Conservation (phyloP, 2,329 filamentous ascomycete species). For the Aurifilum marmelostoma region DNA sequence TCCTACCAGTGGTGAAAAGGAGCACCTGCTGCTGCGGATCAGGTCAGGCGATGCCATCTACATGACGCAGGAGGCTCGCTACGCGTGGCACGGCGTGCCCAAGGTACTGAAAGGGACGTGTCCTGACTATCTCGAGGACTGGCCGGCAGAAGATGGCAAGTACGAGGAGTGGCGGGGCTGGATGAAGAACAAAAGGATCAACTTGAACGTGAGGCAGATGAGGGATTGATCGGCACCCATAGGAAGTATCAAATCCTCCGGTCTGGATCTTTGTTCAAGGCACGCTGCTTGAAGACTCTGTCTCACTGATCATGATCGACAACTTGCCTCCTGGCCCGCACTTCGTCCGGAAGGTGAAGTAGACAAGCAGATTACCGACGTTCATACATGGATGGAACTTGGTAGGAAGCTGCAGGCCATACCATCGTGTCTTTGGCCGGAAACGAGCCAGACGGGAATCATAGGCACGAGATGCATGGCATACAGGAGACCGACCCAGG, state of each 20-base stretch:
- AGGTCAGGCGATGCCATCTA: slow-evolving; percentile 87
- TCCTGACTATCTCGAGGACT: slow-evolving; percentile 71
- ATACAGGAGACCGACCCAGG: background rate
- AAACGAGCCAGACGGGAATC: background rate
- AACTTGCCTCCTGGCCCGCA: background rate
- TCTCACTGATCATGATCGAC: background rate
- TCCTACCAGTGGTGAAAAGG: slow-evolving; percentile 41
- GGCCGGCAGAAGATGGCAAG: slow-evolving; percentile 63
- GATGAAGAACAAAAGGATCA: slow-evolving; percentile 87
- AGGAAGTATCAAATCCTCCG: background rate
- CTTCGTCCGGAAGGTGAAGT: background rate
- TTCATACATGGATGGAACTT: too few relatives aligned
- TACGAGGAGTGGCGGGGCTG: slow-evolving; percentile 79
- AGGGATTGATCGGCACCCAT: slow-evolving; percentile 46
- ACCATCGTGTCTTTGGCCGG: background rate
- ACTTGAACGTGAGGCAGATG: slow-evolving; percentile 93
- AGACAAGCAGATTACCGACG: background rate
- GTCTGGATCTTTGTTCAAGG: background rate
- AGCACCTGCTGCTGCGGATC: slow-evolving; percentile 66
- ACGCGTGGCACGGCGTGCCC: slow-evolving; percentile 94
- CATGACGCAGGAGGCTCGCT: slow-evolving; percentile 81
- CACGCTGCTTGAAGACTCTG: background rate
- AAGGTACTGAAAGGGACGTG: slow-evolving; percentile 82
- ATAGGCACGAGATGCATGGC: background rate
- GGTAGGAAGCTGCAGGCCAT: background rate